These are phyloP conservation scores for Incumbomyces lentus DNA, from an alignment of 2,329 filamentous ascomycete species.

Conservation along the genomic window DNA sequence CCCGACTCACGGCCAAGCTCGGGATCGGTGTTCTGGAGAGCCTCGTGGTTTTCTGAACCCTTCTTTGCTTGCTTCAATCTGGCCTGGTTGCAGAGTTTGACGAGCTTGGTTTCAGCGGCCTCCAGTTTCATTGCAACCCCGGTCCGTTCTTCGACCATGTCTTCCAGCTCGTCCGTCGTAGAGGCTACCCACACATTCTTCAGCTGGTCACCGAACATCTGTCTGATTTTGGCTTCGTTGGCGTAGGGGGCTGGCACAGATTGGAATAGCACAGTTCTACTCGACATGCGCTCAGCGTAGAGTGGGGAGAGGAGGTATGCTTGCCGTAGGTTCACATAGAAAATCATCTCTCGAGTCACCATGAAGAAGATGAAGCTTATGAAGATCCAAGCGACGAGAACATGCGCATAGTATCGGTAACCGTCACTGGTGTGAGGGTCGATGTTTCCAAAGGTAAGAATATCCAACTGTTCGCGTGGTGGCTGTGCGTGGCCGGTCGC, in stretches of 20 bases:
- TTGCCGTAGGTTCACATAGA: slow-evolving; percentile 85
- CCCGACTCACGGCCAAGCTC: slow-evolving; percentile 57
- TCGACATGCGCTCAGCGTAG: slow-evolving; percentile 77
- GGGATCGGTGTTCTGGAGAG: slow-evolving; percentile 28
- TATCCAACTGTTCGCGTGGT: slow-evolving; percentile 51
- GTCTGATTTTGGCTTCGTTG: slow-evolving; percentile 63
- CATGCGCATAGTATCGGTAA: slow-evolving; percentile 69
- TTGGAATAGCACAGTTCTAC: slow-evolving; percentile 79
- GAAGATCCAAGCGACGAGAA: slow-evolving; percentile 70
- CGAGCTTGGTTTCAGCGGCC: slow-evolving; percentile 73
- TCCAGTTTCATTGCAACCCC: slow-evolving; percentile 73
- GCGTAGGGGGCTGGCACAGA: slow-evolving; percentile 72
- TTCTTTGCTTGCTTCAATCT: slow-evolving; percentile 48
- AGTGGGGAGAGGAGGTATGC: slow-evolving; percentile 79
- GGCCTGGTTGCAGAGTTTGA: slow-evolving; percentile 64
- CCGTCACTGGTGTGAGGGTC: slow-evolving; percentile 38
- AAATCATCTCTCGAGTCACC: slow-evolving; percentile 78
- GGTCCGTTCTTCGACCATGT: slow-evolving; percentile 72
- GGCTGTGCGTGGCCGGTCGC: slow-evolving; percentile 62
- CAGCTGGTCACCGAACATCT: slow-evolving; percentile 72
- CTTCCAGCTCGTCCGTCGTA: slow-evolving; percentile 65
- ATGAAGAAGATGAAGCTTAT: slow-evolving; percentile 80
- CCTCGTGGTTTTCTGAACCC: slow-evolving; percentile 25
- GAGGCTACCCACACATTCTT: slow-evolving; percentile 75
- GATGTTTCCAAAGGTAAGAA: slow-evolving; percentile 71